Percentiles rank a stretch among this genome's conserved stretches.
These are phyloP conservation scores for Phaeosphaeriaceae sp. DNA, from an alignment of 2,329 filamentous ascomycete genomes.

Conservation along the genomic window DNA sequence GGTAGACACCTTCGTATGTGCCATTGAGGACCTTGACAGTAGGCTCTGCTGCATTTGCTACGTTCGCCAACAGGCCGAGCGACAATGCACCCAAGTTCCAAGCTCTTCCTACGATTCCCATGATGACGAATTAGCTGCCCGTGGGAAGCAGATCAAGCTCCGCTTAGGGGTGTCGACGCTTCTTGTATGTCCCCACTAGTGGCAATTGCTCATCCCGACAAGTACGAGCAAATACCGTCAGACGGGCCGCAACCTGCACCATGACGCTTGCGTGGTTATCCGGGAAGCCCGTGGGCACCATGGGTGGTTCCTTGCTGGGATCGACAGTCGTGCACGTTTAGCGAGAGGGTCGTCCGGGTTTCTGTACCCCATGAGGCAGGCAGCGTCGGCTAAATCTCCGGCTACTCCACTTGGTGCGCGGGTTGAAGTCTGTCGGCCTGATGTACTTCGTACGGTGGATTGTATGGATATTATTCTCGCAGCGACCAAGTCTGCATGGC, in stretches of 20 bases:
- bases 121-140: slow-evolving; percentile 5
- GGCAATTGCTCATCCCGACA: slow-evolving; percentile 2
- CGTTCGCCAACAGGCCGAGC: slow-evolving; percentile 16
- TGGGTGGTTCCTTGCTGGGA: slow-evolving; percentile 6
- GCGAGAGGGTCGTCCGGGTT: slow-evolving; percentile 3
- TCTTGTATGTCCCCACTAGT: slow-evolving; percentile 18
- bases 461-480: background rate
- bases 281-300: slow-evolving; percentile 2
- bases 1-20: slow-evolving; percentile 42
- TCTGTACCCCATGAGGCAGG: slow-evolving; percentile 14
- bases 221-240: slow-evolving; percentile 1
- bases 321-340: slow-evolving; percentile 9
- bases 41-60: slow-evolving; percentile 25
- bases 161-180: background rate
- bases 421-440: background rate
- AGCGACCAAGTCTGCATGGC: background rate
- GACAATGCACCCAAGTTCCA: slow-evolving; percentile 24
- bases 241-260: slow-evolving; percentile 8
- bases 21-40: slow-evolving; percentile 42
- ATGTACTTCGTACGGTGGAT: background rate
- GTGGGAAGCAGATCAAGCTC: background rate
- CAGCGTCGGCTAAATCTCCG: slow-evolving; percentile 4
- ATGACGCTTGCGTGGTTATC: slow-evolving; percentile 2
- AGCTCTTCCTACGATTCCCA: slow-evolving; percentile 22
- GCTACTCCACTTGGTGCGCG: background rate